These are phyloP conservation scores for Globisporangium cylindrosporum DNA, from an alignment of 352 stramenopile genomes.

Conservation along the genomic window DNA sequence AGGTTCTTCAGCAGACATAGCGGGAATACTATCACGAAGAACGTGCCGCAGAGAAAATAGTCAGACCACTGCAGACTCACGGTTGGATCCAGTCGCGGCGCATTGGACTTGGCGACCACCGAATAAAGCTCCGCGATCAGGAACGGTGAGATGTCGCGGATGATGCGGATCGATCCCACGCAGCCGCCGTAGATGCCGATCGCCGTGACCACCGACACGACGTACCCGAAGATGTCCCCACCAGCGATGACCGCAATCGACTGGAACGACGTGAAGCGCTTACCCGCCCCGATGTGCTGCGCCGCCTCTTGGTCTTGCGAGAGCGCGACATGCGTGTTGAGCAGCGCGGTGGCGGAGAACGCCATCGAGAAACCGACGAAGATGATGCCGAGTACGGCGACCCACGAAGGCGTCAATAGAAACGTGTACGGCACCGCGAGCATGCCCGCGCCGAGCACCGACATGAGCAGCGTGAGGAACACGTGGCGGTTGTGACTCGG, in stretches of 20 bases:
- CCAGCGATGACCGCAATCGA: slow-evolving; percentile 54
- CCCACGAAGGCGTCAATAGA: slow-evolving; percentile 39
- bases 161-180: slow-evolving; percentile 68
- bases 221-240: slow-evolving; percentile 47
- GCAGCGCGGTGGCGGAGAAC: slow-evolving; percentile 50
- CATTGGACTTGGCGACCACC: neutral
- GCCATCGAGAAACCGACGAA: slow-evolving; percentile 54
- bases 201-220: slow-evolving; percentile 64
- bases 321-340: slow-evolving; percentile 58
- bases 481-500: slow-evolving; percentile 30
- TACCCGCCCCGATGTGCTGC: slow-evolving; percentile 45
- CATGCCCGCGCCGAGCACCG: slow-evolving; percentile 69
- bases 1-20: slow-evolving; percentile 73
- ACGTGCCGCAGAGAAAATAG: slow-evolving; percentile 53
- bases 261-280: slow-evolving; percentile 61
- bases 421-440: slow-evolving; percentile 75
- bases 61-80: slow-evolving; percentile 26
- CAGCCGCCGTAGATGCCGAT: slow-evolving; percentile 70
- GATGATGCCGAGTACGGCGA: slow-evolving; percentile 39
- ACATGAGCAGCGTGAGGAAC: slow-evolving; percentile 80
- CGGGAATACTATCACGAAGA: slow-evolving; percentile 54
- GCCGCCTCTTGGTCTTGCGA: slow-evolving; percentile 39
- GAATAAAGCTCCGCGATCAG: slow-evolving; percentile 31
- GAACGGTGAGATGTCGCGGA: slow-evolving; percentile 66
- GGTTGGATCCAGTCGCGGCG: slow-evolving; percentile 1